A percentile compares a stretch with the other conserved stretches of the same genome.
These are phyloP conservation scores for Ophiorrhiza pumila DNA, from an alignment of 257 asterid species.

Conservation along the genomic window DNA sequence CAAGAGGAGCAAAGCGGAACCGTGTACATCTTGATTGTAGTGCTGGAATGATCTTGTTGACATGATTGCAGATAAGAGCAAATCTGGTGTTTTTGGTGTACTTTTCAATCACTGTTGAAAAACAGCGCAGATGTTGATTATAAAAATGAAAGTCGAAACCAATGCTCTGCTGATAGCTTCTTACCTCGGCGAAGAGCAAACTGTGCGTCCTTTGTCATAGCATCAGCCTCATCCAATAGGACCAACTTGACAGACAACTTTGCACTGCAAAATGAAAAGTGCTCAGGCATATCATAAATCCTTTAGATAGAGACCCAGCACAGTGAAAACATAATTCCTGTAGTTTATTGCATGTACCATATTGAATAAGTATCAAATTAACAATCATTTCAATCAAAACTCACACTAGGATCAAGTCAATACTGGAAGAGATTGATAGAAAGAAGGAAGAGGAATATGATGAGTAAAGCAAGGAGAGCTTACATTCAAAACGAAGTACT, in stretches of 20 bases:
- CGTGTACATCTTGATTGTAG: slow-evolving; percentile 97
- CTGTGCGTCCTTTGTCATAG: slow-evolving; percentile 99
- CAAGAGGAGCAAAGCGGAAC: slow-evolving; percentile 97
- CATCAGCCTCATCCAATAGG: slow-evolving; percentile 95
- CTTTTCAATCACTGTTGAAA: slow-evolving; percentile 78
- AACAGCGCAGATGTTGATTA: slow-evolving; percentile 15
- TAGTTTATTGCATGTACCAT: not conserved
- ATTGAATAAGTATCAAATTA: not conserved
- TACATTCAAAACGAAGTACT: too few relatives aligned
- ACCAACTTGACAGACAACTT: slow-evolving; percentile 77
- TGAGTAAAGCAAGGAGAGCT: too few relatives aligned
- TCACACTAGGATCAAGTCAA: not conserved
- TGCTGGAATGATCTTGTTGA: slow-evolving; percentile 93
- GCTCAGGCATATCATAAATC: not conserved
- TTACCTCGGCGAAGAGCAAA: slow-evolving; percentile 97
- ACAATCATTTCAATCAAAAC: not conserved
- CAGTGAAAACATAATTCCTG: not conserved
- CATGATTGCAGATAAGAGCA: slow-evolving; percentile 93
- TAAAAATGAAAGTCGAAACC: slow-evolving; percentile 9
- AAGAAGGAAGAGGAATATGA: slow-evolving; percentile 7
- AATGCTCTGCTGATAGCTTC: slow-evolving; percentile 16
- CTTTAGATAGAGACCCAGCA: not conserved
- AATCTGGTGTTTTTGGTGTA: slow-evolving; percentile 89
- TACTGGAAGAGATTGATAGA: not conserved
- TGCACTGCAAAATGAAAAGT: slow-evolving; percentile 45